Conservation (phyloP, 192 early-diverging fungal genomes). For the Gamsiella multidivaricata region DNA sequence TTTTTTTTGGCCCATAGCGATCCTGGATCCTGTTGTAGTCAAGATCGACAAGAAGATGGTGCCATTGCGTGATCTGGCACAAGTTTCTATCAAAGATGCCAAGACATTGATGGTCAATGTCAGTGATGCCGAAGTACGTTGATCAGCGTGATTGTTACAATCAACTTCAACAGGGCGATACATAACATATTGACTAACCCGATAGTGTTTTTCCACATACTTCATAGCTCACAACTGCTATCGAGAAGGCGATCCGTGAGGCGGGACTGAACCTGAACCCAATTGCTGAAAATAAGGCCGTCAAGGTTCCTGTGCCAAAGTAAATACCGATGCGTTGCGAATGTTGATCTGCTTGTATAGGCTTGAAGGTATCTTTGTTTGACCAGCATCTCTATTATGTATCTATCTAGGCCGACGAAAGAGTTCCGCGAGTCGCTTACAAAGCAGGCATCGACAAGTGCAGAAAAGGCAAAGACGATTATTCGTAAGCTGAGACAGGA, state of each 20-base stretch:
- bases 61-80: conserved; percentile 73
- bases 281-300: conserved; percentile 71
- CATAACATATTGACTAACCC: too few relatives aligned
- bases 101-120: conserved; percentile 84
- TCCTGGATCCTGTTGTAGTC: conserved; percentile 79
- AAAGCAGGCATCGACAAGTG: conserved; percentile 67
- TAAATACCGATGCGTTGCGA: conserved; percentile 22
- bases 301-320: conserved; percentile 87
- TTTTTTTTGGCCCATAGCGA: conserved; percentile 44
- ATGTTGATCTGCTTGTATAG: too few relatives aligned
- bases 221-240: conserved; percentile 58
- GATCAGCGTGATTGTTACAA: neutral
- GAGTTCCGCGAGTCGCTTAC: conserved; percentile 79
- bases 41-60: conserved; percentile 65
- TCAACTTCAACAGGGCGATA: neutral
- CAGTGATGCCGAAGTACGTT: conserved; percentile 74
- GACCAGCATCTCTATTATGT: conserved; percentile 10
- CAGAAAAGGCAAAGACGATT: conserved; percentile 75
- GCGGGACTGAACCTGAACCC: conserved; percentile 87
- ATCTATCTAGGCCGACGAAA: conserved; percentile 67
- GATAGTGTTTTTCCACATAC: neutral
- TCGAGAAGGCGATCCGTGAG: conserved; percentile 82
- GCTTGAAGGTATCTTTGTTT: too few relatives aligned
- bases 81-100: conserved; percentile 85
- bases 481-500: conserved; percentile 77